Base-by-base conservation (phyloP, 2,329 filamentous ascomycete species). In the Raffaelea albimanens region DNA sequence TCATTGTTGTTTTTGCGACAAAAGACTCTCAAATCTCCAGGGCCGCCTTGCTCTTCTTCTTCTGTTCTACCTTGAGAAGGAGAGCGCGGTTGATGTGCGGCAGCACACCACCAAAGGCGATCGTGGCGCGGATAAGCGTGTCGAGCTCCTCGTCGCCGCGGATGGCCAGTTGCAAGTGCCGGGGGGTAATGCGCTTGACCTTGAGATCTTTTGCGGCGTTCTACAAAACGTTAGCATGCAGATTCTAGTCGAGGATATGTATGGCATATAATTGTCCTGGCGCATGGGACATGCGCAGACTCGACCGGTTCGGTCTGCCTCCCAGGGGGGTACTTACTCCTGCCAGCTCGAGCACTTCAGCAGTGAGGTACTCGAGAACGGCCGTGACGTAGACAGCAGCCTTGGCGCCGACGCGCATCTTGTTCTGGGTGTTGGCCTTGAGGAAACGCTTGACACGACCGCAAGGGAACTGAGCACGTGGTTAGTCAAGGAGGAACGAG, bases 391-490 rank as follows among this genome's bases (percentile, higher is more conserved):
- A 98, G 60, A 98, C 93, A 57, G 93, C 90, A 55, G 93, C 93
- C 77, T 97, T 97, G 63, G 91, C 93, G 61, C 93, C 93, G 57
- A 98, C 94, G 70, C 93, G 91, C 87, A 96, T 97, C 78, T 97
- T 97, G 73, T 96, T 94, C 67, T 97, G 93, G 44, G 93, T 97
- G 73, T 96, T 96, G 69, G 88, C 89, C 81, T 97, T 96, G 66
- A 98, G 78, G 75, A 97, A 97, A 74, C 93, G 90, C 85, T 98
- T 98, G 71, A 98, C 93, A 84, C 93, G 93, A 72, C 93, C 93
- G 67, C 93, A 98, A 53, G 93, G 93, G 68, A 98, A 98, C 93
- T 98, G 65, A 23, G 23, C 39, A 22, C 39, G 39, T 41, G 22
- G 21, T n/a, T n/a, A n/a, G n/a, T n/a, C n/a, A n/a, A n/a, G n/a